phyloP scores from a whole-genome alignment of 495 filamentous ascomycete species.

The Penicillium macrosclerotiorum region DNA sequence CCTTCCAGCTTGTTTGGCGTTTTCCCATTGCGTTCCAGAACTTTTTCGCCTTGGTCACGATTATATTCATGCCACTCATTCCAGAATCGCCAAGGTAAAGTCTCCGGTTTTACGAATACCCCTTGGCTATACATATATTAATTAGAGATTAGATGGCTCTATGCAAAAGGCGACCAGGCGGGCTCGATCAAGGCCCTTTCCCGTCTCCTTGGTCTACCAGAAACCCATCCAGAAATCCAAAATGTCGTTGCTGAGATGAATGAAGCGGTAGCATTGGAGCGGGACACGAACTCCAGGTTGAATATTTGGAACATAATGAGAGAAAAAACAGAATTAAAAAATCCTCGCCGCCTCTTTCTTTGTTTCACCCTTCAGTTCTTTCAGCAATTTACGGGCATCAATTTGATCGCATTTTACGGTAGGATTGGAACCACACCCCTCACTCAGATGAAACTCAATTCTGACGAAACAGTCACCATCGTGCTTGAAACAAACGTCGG shows the following conservation, averaged over 20 bases:
- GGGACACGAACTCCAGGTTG: background rate
- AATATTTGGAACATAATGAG: background rate
- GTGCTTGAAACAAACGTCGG: background rate
- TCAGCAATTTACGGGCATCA: background rate
- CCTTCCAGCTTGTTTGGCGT: constrained; percentile 47
- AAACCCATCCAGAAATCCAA: too few relatives aligned
- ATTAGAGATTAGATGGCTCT: too few relatives aligned
- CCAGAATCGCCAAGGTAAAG: constrained; percentile 21
- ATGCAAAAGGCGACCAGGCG: background rate
- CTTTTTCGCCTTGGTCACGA: constrained; percentile 22
- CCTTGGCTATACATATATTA: too few relatives aligned
- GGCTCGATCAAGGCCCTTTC: background rate
- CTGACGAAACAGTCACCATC: background rate
- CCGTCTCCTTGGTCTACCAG: background rate
- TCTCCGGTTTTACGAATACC: too few relatives aligned
- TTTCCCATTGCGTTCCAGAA: constrained; percentile 45
- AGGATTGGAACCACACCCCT: too few relatives aligned
- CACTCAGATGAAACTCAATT: background rate
- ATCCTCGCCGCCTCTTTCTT: background rate
- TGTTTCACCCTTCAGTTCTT: background rate
- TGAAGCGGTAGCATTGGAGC: background rate
- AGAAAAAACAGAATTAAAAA: background rate
- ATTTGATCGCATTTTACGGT: background rate
- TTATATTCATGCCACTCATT: constrained; percentile 18
- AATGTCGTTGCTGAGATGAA: background rate